phyloP scores from a whole-genome alignment of 1,139 yeast species.

The Protomyces inouyei region DNA sequence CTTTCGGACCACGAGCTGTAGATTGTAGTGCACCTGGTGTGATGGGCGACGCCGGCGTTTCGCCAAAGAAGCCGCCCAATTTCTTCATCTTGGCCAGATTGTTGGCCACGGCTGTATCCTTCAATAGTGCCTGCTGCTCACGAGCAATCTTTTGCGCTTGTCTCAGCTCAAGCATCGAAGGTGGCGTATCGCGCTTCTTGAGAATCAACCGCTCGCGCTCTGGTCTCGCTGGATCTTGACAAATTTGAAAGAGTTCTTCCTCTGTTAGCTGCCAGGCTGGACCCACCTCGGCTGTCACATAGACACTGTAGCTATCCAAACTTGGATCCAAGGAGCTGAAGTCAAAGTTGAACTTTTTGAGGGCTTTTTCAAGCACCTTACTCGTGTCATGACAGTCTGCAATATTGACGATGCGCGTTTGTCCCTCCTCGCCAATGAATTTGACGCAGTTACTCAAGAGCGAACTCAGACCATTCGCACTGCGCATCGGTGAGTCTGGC shows the following conservation, averaged over 20 bases:
- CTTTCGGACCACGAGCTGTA: conserved; percentile 23
- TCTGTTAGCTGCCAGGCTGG: conserved; percentile 57
- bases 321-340: conserved; percentile 13
- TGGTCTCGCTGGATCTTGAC: conserved; percentile 66
- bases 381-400: conserved; percentile 78
- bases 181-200: conserved; percentile 59
- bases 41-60: conserved; percentile 21
- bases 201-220: conserved; percentile 72
- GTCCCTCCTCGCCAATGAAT: conserved; percentile 58
- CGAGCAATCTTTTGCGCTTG: conserved; percentile 48
- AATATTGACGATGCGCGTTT: conserved; percentile 65
- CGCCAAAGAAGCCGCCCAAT: conserved; percentile 29
- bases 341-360: conserved; percentile 47
- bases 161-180: conserved; percentile 63
- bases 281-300: conserved; percentile 40
- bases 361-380: conserved; percentile 65
- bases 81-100: conserved; percentile 25
- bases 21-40: not conserved
- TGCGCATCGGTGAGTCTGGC: conserved; percentile 18
- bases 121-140: conserved; percentile 30
- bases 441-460: conserved; percentile 48
- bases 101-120: conserved; percentile 26
- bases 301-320: conserved; percentile 15
- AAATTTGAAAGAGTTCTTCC: conserved; percentile 73
- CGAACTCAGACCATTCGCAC: conserved; percentile 12